Evolutionary conservation across 768 basidiomycete genomes (phyloP).

Genomic region (Boletus sp.): DNA sequence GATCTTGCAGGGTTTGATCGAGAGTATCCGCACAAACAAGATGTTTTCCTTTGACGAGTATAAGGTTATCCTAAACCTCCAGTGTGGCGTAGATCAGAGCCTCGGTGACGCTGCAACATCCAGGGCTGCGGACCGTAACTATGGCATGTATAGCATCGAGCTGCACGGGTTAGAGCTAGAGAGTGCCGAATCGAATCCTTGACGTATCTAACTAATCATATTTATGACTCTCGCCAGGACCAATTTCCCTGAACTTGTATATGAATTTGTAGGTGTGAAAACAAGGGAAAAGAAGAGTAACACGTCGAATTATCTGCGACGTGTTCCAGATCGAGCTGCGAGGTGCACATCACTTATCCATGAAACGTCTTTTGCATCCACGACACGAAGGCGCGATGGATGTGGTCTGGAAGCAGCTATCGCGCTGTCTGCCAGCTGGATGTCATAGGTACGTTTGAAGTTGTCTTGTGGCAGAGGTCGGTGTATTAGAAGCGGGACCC

Average conservation of each 20-base stretch:
- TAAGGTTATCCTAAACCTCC: conserved; percentile 83
- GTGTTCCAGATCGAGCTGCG: background rate
- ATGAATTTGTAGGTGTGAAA: background rate
- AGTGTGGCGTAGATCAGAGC: conserved; percentile 77
- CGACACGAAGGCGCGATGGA: conserved; percentile 18
- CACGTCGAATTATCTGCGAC: background rate
- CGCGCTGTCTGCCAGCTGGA: conserved; percentile 33
- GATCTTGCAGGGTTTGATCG: conserved; percentile 67
- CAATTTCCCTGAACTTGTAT: background rate
- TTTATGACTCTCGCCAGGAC: conserved; percentile 2
- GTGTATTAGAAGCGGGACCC: conserved; percentile 54
- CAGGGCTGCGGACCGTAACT: conserved; percentile 64
- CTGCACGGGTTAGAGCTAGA: conserved; percentile 76
- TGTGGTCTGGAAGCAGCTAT: conserved; percentile 18
- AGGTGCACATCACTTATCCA: conserved; percentile 31
- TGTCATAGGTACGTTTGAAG: conserved; percentile 22
- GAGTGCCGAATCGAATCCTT: conserved; percentile 36
- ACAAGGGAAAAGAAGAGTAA: background rate
- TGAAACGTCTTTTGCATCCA: conserved; percentile 30
- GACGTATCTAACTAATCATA: conserved; percentile 18
- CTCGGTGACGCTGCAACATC: conserved; percentile 46
- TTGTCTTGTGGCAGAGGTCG: conserved; percentile 4
- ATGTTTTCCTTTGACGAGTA: conserved; percentile 89
- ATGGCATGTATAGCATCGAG: conserved; percentile 87
- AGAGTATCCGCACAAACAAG: conserved; percentile 57